Evolutionary conservation across 225 moss, liverwort and hornwort species (phyloP), one percentile per base, ranked within the genome.

Genomic region (Ulota crispa): DNA sequence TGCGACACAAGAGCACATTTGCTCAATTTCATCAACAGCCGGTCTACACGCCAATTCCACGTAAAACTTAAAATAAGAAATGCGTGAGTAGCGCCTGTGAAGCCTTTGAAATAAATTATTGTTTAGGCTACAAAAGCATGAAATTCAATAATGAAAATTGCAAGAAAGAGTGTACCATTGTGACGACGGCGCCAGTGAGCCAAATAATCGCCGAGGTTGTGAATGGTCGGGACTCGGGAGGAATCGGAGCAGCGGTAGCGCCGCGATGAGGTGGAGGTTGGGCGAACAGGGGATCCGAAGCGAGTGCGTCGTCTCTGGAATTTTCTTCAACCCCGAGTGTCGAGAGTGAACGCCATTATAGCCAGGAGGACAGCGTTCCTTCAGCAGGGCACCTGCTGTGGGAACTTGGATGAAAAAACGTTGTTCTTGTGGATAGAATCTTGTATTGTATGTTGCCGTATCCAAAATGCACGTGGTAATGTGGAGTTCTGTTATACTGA

Each of bases 101-200:
- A 9, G 56, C 20, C 16, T 43, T n/a, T n/a, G 26, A 78, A 78
- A 14, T 3, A 54, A 21, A 28, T 56, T 56, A 9, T 3, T 43
- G 28, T 21, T 64, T 70, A 75, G 79, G 86, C 79, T 34, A 79
- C 57, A 43, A 12, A 43, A 34, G 55, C 56, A 68, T 62, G 64
- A 70, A 75, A 14, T 42, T 3, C 2, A 9, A 37, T 13, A 70
- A 36, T 19, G 64, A 70, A 70, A 69, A 75, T 34, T 37, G 30
- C 26, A 67, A 57, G 6, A 19, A 6, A 5, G 43, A 37, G 56
- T 31, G 24, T 64, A 79, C 86, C 86, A 86, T 86, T 53, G 47
- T 19, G 61, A 52, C 3, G 78, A 4, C 57, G 72, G 37, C 18
- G 45, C 12, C 12, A 45, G 45, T 1, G 45, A 1, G 63, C 2